phyloP scores from a whole-genome alignment of 345 rosid species.

The Clausena lansium region DNA sequence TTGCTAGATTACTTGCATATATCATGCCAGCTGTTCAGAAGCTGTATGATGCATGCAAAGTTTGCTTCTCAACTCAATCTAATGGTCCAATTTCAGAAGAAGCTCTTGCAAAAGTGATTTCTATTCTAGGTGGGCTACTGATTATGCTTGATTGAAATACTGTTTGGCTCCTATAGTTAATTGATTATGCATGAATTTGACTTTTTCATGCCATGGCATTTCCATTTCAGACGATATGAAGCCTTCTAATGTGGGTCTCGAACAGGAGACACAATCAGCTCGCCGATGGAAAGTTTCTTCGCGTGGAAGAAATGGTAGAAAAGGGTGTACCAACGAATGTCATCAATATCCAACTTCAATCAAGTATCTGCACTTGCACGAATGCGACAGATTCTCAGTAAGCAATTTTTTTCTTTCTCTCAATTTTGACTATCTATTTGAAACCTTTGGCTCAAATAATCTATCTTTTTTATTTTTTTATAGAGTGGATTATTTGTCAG shows the following conservation, averaged over 20 bases:
- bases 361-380: conserved; percentile 81
- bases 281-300: conserved; percentile 53
- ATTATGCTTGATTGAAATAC: not conserved
- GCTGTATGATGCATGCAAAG: conserved; percentile 36
- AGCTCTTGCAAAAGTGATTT: conserved; percentile 30
- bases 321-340: not conserved
- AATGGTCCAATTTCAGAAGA: conserved; percentile 36
- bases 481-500: not conserved
- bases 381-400: conserved; percentile 91
- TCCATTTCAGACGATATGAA: conserved; percentile 86
- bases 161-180: not conserved
- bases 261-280: conserved; percentile 78
- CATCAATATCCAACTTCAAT: conserved; percentile 57
- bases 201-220: conserved; percentile 4
- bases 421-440: not conserved
- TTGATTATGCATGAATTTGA: not conserved
- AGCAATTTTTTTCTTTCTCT: conserved; percentile 19
- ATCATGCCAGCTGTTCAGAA: conserved; percentile 23
- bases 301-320: not conserved
- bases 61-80: conserved; percentile 28
- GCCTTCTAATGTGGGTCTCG: conserved; percentile 96
- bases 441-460: not conserved
- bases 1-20: conserved; percentile 12
- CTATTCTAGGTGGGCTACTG: conserved; percentile 28
- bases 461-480: not conserved